Base-by-base conservation (phyloP, 179 eudicot genomes). In the Silene noctiflora region DNA sequence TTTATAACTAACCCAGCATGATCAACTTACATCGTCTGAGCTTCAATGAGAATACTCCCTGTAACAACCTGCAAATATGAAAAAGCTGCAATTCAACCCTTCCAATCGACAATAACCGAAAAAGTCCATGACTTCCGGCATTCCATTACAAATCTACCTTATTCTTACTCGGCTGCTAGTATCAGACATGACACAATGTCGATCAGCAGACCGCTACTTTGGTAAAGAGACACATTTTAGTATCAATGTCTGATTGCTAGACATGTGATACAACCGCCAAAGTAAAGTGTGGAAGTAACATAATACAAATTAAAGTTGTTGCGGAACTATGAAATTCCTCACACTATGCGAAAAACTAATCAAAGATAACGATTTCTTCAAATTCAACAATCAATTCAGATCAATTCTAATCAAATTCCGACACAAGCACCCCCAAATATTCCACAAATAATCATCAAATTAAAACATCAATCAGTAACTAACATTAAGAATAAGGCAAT, bases 21-120 rank as follows among this genome's bases (percentile, higher is more conserved):
- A 42, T 24, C 33, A 79, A 79, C 85, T 82, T 79, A 82, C 85
- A 75, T 17, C 31, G 73, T 76, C 70, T 78, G 80, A 22, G 85
- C 85, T 75, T 75, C 51, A 53, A 71, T 61, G 67, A 76, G 69
- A 33, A 22, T 76, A 25, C 77, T 61, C 21, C 73, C 72, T 4
- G 62, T 64, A 22, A 79, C 66, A 72, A 72, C 82, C 85, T 82
- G 80, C 67, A 62, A 19, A 48, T 2, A 72, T 4, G 59, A 53
- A 19, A n/a, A 67, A 8, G 25, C 27, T 6, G 4, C 1, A 67
- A 6, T 20, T 33, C 7, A n/a, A 35, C 6, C 44, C 9, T 31
- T 66, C 13, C 22, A 29, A 67, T 42, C 20, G 27, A 39, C 3
- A 42, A 68, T 27, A 39, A 65, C 12, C 22, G 11, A 17, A 10